phyloP scores from a whole-genome alignment of 2,329 filamentous ascomycete species.

The Claviceps cyperi region DNA sequence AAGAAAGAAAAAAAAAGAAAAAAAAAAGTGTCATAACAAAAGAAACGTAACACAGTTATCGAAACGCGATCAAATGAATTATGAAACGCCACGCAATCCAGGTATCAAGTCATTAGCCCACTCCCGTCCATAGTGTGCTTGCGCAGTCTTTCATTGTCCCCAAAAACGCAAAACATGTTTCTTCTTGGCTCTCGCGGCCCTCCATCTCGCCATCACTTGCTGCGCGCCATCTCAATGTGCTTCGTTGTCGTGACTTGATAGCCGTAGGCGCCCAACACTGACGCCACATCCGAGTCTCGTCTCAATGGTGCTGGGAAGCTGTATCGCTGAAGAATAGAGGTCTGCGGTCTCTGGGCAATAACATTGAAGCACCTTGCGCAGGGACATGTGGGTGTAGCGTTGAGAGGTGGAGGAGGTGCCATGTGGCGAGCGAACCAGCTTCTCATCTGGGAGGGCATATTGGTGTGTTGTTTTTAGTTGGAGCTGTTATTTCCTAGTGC shows the following conservation, averaged over 20 bases:
- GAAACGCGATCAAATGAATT: too few relatives aligned
- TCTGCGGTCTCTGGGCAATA: neutral
- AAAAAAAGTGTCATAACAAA: too few relatives aligned
- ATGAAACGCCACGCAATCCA: too few relatives aligned
- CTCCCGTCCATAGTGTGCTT: too few relatives aligned
- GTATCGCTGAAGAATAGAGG: neutral
- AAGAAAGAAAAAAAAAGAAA: too few relatives aligned
- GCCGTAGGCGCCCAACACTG: neutral
- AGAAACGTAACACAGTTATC: too few relatives aligned
- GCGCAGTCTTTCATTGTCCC: too few relatives aligned
- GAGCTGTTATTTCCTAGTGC: neutral
- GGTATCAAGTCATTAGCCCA: too few relatives aligned
- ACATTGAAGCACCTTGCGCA: slow-evolving; percentile 15
- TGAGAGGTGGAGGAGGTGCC: slow-evolving; percentile 23
- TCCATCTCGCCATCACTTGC: neutral
- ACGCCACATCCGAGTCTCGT: neutral
- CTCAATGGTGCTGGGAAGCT: neutral
- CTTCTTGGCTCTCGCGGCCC: neutral
- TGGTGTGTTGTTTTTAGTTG: neutral
- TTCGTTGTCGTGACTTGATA: neutral
- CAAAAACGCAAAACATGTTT: neutral
- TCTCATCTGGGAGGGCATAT: slow-evolving; percentile 18
- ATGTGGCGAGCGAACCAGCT: slow-evolving; percentile 28
- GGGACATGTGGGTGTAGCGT: slow-evolving; percentile 19
- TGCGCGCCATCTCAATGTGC: neutral